Base-by-base conservation (phyloP, 2,329 filamentous ascomycete genomes). In the Cercospora zeae-maydis region DNA sequence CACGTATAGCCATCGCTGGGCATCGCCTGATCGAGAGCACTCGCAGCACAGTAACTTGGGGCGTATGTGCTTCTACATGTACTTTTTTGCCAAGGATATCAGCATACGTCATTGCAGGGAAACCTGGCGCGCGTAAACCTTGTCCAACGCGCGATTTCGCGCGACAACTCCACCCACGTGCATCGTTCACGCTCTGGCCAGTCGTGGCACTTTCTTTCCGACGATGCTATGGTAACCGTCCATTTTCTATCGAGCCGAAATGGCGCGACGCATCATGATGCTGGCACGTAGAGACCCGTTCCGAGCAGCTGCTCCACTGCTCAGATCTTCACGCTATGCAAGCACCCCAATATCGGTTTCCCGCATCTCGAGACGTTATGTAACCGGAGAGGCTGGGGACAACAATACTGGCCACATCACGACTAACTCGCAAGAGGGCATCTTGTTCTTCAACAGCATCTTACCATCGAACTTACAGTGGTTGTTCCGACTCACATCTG, bases 381-480 rank as follows among this genome's bases (percentile, higher is more conserved):
- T 64, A 34, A 52, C 57, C 13, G 67, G 66, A 34, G 67, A 69
- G 31, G 64, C 67, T 7, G 67, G 67, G n/a, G 67, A 70, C 52
- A 83, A 89, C 70, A 86, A 89, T 66, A 86, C 86, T 9, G 93
- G 95, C 0, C 92, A 97, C 71, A 96, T 98, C 69, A 80, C 83
- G n/a, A 83, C 90, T 10, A 83, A 81, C 2, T 79, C 88, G 1
- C 89, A 93, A 69, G 91, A 98, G 78, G 88, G 89, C 0, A 87
- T 98, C 51, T 77, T 97, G 6, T 99, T 96, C 79, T 88, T 98
- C 72, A 92, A 96, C 74, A 96, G 95, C 77, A 83, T 98, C 55
- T 96, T 96, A 65, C 93, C 93, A 0, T 81, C 95, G 30, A 90
- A 86, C 69, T 82, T 96, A 34, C 83, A 84, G 70, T 88, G 86